Evolutionary conservation across 176 grass and related monocot genomes (phyloP).

Genomic region (Cenchrus purpureus): DNA sequence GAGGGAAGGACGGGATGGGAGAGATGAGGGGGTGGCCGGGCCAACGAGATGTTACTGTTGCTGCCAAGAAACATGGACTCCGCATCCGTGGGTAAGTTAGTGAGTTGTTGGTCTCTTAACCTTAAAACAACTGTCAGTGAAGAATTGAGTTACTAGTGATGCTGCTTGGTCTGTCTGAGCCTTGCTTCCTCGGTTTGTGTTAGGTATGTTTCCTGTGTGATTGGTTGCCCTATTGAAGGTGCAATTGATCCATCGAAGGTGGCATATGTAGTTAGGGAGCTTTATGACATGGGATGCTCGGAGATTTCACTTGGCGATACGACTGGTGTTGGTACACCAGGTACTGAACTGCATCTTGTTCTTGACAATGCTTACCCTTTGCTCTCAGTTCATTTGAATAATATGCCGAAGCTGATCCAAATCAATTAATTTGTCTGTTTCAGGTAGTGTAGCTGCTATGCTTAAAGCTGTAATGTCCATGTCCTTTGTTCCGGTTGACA

Average conservation of each 20-base stretch:
- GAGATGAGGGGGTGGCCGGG: no score
- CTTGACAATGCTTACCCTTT: neutral
- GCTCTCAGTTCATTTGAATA: neutral
- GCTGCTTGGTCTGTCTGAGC: no score
- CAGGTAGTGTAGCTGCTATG: no score
- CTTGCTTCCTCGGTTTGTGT: no score
- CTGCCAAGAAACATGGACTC: slow-evolving; percentile 49
- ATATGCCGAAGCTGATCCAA: neutral
- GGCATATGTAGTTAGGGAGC: slow-evolving; percentile 87
- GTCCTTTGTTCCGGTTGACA: no score
- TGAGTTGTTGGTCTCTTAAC: no score
- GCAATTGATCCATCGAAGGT: slow-evolving; percentile 71
- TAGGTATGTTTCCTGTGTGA: slow-evolving; percentile 85
- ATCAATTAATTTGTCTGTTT: no score
- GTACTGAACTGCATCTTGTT: slow-evolving; percentile 32
- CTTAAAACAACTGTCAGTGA: no score
- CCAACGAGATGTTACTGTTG: slow-evolving; percentile 47
- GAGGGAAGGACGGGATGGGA: no score
- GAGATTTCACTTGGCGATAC: slow-evolving; percentile 98
- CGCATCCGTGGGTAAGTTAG: no score
- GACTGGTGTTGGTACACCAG: slow-evolving; percentile 91
- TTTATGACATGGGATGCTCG: slow-evolving; percentile 92
- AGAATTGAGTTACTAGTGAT: no score
- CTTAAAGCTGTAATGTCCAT: no score
- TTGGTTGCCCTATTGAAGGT: slow-evolving; percentile 89